These are phyloP conservation scores for Lyophyllum decastes DNA, from an alignment of 768 basidiomycete species.

Conservation along the genomic window DNA sequence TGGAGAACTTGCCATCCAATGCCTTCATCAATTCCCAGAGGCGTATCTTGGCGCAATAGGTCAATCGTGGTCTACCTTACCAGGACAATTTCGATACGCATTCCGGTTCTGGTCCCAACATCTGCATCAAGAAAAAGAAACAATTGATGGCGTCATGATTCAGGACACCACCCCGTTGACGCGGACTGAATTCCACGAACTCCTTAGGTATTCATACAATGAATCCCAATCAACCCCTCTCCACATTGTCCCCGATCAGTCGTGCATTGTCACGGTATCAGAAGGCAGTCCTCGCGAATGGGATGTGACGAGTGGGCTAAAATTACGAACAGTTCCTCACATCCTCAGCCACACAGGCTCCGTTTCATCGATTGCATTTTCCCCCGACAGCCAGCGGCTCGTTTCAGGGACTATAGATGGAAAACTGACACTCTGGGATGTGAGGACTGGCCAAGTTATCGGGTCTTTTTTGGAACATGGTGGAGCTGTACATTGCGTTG, in stretches of 20 bases:
- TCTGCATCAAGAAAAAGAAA: not conserved
- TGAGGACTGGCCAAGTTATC: not conserved
- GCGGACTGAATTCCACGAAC: not conserved
- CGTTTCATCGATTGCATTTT: conserved; percentile 7
- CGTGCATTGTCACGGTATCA: not conserved
- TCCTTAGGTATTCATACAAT: not conserved
- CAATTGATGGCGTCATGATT: not conserved
- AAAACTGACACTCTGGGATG: not conserved
- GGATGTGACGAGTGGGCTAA: not conserved
- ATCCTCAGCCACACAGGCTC: conserved; percentile 2
- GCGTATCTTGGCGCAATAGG: too few relatives aligned
- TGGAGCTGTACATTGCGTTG: not conserved
- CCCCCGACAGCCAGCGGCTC: not conserved
- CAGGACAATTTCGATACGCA: not conserved
- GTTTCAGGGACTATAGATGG: conserved; percentile 5
- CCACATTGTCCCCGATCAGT: too few relatives aligned
- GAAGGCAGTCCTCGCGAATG: not conserved
- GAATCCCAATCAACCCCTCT: not conserved
- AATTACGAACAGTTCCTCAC: not conserved
- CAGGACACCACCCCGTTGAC: not conserved
- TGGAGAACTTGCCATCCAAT: not conserved
- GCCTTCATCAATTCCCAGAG: not conserved
- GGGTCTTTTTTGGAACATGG: conserved; percentile 1
- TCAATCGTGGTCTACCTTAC: not conserved
- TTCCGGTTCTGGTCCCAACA: conserved; percentile 4